phyloP scores from a whole-genome alignment of 768 basidiomycete genomes.

The Mycena capillaripes region DNA sequence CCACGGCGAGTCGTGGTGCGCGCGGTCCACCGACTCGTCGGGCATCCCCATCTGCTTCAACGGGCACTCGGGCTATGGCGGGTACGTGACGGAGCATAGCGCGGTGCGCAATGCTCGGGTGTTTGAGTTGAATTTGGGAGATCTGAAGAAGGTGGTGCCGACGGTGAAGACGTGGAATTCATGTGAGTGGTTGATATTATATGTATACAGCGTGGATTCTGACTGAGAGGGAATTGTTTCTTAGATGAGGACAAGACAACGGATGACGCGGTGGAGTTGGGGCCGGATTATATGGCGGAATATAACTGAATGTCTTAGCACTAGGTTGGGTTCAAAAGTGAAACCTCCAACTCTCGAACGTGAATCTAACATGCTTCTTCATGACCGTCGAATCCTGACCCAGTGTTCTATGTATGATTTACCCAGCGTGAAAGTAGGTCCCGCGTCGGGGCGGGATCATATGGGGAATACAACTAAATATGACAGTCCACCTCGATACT shows the following conservation, averaged over 20 bases:
- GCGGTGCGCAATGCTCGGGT: conserved; percentile 35
- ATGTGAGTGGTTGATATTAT: conserved; percentile 17
- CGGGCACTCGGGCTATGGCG: conserved; percentile 38
- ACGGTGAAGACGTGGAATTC: conserved; percentile 38
- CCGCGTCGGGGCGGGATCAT: too few relatives aligned
- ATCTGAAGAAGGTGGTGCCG: conserved; percentile 24
- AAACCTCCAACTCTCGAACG: too few relatives aligned
- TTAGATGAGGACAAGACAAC: conserved; percentile 28
- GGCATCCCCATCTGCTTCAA: conserved; percentile 39
- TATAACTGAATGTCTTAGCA: too few relatives aligned
- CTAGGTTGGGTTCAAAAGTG: too few relatives aligned
- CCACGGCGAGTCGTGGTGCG: conserved; percentile 40
- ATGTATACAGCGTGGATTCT: background rate
- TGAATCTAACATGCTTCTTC: too few relatives aligned
- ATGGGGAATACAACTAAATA: too few relatives aligned
- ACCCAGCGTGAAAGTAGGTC: too few relatives aligned
- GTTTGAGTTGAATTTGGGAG: conserved; percentile 29
- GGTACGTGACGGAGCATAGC: conserved; percentile 35
- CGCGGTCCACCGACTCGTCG: conserved; percentile 26
- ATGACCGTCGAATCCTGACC: too few relatives aligned
- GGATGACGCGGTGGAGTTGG: conserved; percentile 19
- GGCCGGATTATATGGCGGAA: conserved; percentile 25
- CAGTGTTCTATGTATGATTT: too few relatives aligned
- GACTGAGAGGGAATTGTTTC: background rate
- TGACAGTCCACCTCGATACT: too few relatives aligned